Base-by-base conservation (phyloP, 2,329 filamentous ascomycete genomes). In the Cytospora piceae region DNA sequence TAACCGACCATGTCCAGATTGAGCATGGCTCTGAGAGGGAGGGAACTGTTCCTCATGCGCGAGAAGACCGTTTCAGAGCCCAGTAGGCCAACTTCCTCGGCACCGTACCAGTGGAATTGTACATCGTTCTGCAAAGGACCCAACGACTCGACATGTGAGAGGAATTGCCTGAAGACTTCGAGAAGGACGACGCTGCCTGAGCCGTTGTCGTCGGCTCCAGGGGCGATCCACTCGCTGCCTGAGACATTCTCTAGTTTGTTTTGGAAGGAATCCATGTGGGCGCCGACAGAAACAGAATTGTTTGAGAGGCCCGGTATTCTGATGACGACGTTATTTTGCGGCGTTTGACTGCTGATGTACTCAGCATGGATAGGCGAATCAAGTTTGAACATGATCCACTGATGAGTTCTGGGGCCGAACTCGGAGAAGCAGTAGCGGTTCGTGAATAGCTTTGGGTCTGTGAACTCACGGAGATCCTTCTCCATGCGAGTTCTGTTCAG, bases 1-100 rank as follows among this genome's bases (percentile, higher is more conserved):
- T 57, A 64, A 7, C 62, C 62, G 3, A 64, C 57, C 62, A 64
- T 64, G 37, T 64, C 62, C 14, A 64, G 57, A 22, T 64, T 64
- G 32, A 64, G 37, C 32, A 60, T 55, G 22, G 62, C 62, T 39
- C 37, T 64, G 34, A 64, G 56, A 6, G 56, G 52, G 22, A 34
- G 32, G 22, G 56, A 60, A 15, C 49, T 24, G 15, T 60, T 51
- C 3, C 49, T 37, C 24, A 31, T 55, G 22, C 11, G 14, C 2
- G 49, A 15, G 51, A 64, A 64, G 24, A 64, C 29, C 4, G 29
- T 27, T 1, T 37, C 29, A 14, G 62, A 64, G 51, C 62, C 62
- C 20, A 34, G 22, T 6, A 64, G 51, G 31, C 62, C 62, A 31
- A 60, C 29, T 46, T 64, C 62, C 24, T 64, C 62, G 17, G 62